phyloP scores from a whole-genome alignment of 441 rosid genomes.

The Biscutella laevigata region DNA sequence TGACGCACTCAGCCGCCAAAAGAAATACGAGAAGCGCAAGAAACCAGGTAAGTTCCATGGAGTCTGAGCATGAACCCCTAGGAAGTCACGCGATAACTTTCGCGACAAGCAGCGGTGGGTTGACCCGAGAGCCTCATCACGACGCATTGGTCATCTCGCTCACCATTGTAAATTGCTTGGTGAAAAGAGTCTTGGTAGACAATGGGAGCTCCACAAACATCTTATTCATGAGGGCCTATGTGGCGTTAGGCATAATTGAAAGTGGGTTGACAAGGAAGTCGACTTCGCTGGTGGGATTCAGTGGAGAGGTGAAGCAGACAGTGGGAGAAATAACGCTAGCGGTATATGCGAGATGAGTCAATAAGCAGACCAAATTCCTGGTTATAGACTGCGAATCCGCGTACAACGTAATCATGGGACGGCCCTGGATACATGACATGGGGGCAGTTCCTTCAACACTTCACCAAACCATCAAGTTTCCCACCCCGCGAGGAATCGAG shows the following conservation, averaged over 20 bases:
- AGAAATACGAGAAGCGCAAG: not conserved
- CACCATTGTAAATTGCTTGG: not conserved
- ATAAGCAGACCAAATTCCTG: too few species aligned
- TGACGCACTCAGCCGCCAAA: not conserved
- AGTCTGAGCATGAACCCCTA: accelerated
- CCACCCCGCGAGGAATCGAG: too few species aligned
- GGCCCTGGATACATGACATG: too few species aligned
- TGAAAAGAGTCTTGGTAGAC: not conserved
- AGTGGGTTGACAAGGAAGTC: not conserved
- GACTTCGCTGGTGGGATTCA: not conserved
- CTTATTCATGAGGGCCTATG: not conserved
- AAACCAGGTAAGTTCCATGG: accelerated
- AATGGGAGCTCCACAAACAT: not conserved
- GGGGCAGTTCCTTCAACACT: too few species aligned
- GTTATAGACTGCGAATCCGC: too few species aligned
- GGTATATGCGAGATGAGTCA: too few species aligned
- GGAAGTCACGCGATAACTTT: too few species aligned
- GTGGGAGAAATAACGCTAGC: too few species aligned
- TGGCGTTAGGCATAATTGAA: not conserved
- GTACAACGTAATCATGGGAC: too few species aligned
- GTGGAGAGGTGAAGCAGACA: too few species aligned
- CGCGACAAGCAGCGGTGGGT: accelerated
- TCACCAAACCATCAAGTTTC: too few species aligned
- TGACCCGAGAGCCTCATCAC: not conserved
- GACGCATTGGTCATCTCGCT: not conserved